These are phyloP conservation scores for Arachis hypogaea DNA, from an alignment of 306 rosid genomes.

Conservation along the genomic window DNA sequence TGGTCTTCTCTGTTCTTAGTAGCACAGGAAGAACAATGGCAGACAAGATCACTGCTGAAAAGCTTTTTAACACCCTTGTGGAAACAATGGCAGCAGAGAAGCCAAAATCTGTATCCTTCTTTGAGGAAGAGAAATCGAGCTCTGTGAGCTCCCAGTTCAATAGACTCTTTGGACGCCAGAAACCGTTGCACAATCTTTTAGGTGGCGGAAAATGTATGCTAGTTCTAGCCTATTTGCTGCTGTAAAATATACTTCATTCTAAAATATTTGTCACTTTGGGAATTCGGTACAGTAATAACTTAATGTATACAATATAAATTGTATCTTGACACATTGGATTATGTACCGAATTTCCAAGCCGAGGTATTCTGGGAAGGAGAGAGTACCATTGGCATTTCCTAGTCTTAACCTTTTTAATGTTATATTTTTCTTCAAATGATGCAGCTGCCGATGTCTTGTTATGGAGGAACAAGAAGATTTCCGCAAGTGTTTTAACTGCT, in stretches of 20 bases:
- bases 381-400: not conserved
- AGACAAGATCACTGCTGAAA: conserved; percentile 63
- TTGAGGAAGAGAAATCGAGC: conserved; percentile 62
- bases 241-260: conserved; percentile 16
- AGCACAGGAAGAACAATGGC: conserved; percentile 67
- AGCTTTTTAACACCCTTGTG: conserved; percentile 54
- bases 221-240: conserved; percentile 19
- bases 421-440: conserved; percentile 35
- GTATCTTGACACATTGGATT: too few relatives aligned
- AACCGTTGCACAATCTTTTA: conserved; percentile 73
- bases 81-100: conserved; percentile 61
- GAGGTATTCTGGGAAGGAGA: too few relatives aligned
- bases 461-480: conserved; percentile 98
- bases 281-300: too few relatives aligned
- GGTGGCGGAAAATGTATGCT: conserved; percentile 95
- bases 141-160: conserved; percentile 56
- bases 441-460: conserved; percentile 92
- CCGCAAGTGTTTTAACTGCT: conserved; percentile 71
- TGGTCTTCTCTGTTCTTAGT: conserved; percentile 37
- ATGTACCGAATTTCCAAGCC: too few relatives aligned
- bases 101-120: conserved; percentile 54
- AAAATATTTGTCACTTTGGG: too few relatives aligned
- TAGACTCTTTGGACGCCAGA: conserved; percentile 85
- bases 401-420: conserved; percentile 10
- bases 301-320: too few relatives aligned